Conservation (phyloP, 768 basidiomycete species). For the Chalciporus chontae region DNA sequence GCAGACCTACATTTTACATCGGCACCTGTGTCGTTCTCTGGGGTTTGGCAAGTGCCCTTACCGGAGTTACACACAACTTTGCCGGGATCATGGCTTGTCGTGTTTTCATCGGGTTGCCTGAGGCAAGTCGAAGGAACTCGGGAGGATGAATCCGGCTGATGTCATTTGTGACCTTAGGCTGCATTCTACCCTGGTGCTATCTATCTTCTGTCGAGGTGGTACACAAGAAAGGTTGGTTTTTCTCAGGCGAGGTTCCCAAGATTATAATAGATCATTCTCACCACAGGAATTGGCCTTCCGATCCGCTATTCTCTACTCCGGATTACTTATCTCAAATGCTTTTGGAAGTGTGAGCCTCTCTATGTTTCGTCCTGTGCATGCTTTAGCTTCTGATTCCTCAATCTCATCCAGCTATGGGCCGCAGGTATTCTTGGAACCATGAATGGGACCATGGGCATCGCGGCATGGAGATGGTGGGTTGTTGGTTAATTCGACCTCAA, state of each 20-base stretch:
- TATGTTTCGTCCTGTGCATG: neutral
- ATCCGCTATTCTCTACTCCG: slow-evolving; percentile 56
- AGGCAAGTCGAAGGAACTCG: slow-evolving; percentile 30
- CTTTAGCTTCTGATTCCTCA: neutral
- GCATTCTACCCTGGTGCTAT: slow-evolving; percentile 62
- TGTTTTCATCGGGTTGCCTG: slow-evolving; percentile 61
- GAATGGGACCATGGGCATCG: slow-evolving; percentile 62
- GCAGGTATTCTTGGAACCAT: slow-evolving; percentile 68
- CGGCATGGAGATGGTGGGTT: slow-evolving; percentile 67
- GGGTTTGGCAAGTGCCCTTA: slow-evolving; percentile 61
- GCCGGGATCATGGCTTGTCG: slow-evolving; percentile 55
- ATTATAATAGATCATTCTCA: neutral
- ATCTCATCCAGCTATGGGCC: slow-evolving; percentile 51
- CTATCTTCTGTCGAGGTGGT: slow-evolving; percentile 31
- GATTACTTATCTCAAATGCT: slow-evolving; percentile 59
- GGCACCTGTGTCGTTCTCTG: slow-evolving; percentile 57
- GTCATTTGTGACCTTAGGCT: slow-evolving; percentile 30
- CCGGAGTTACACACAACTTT: slow-evolving; percentile 57
- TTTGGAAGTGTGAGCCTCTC: slow-evolving; percentile 53
- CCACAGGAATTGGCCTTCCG: slow-evolving; percentile 60
- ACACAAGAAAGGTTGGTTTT: slow-evolving; percentile 18
- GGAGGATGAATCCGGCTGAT: neutral
- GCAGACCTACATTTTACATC: slow-evolving; percentile 61
- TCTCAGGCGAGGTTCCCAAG: no score
- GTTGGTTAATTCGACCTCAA: neutral